Base-by-base conservation (phyloP, 768 basidiomycete genomes). In the Russula virescens region DNA sequence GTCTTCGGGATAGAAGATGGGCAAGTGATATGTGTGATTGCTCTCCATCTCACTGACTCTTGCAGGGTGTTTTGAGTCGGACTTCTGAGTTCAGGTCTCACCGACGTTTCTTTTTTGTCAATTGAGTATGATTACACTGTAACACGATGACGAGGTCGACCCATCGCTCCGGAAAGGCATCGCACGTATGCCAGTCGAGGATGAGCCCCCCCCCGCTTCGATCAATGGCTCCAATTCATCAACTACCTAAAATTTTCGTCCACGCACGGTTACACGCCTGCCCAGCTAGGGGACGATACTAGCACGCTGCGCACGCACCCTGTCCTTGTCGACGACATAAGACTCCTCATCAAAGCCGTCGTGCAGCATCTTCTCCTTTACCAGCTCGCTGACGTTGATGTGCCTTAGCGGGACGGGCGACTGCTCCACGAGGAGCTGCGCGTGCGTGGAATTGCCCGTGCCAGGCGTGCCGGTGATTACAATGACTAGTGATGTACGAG, bases 381-480 rank as follows among this genome's bases (percentile, higher is more conserved):
- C 89, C 70, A 87, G 80, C 49, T 98, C 91, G 38, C 94, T 89
- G 53, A 98, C 83, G 69, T 98, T 96, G 75, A 99, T 80, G 71
- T 97, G 90, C 69, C 76, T 78, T 60, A 97, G 75, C 0, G 87
- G 84, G 1, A 88, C 68, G 5, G 84, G 83, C 0, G 90, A 87
- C 62, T 89, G 83, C 45, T 85, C 80, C 23, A 79, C 83, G 49
- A 98, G 83, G n/a, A 94, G 78, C 61, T 89, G 83, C 1, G 94
- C 91, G 74, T 93, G 93, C 0, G 94, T 94, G 3, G 96, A 89
- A 73, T 99, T 99, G 60, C 94, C 95, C 40, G 94, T 95, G n/a
- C 93, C 93, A 13, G 93, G 92, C 18, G 93, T 94, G 63, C 92
- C 94, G 47, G 93, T 95, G 68, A 95, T 84, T 68, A 95, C 72